Evolutionary conservation across 1,284 basidiomycete genomes (phyloP), one percentile per base, ranked within the genome.

Genomic region (Fomitopsis betulina): DNA sequence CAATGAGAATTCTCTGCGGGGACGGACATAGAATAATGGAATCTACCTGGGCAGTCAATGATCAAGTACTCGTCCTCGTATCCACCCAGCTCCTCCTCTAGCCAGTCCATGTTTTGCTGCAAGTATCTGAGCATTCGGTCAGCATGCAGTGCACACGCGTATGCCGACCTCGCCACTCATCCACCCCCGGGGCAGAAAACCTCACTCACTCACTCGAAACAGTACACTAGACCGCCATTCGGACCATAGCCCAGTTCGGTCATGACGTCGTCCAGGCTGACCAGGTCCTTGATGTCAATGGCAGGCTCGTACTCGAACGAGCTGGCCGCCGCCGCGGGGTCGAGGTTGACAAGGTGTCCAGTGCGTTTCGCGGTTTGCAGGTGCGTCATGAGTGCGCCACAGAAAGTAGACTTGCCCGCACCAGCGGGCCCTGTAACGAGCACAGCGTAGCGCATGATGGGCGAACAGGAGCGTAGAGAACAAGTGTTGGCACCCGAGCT

Each of bases 61-160:
- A 99, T 89, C 50, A 99, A 83, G 76, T 98, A 99, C 75, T 99
- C 97, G 68, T 98, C 93, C 47, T 98, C 95, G 72, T 86, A 99
- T 13, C 89, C 87, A 10, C 95, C 96, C 1, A 99, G 81, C 70
- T 98, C 93, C 71, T 98, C 96, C 66, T 98, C 94, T n/a, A 99
- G 79, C 97, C 97, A 99, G 73, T 99, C 97, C 75, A 98, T 90
- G 69, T 99, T 98, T 70, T 98, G 86, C 61, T 98, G 75, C 55
- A 99, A 81, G 76, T 99, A 99, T 73, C 96, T 98, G 45, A 1
- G 43, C 19, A 23, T 19, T 40, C 9, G 1, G 37, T 35, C n/a
- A 52, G 17, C 13, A 47, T 17, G 13, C 45, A 30, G 35, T 3
- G 35, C 35, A 37, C 35, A 37, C 12, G 13, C 35, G 8, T 8